Evolutionary conservation across 306 rosid species (phyloP), one percentile per base, ranked within the genome.

Genomic region (Dicorynia guianensis): DNA sequence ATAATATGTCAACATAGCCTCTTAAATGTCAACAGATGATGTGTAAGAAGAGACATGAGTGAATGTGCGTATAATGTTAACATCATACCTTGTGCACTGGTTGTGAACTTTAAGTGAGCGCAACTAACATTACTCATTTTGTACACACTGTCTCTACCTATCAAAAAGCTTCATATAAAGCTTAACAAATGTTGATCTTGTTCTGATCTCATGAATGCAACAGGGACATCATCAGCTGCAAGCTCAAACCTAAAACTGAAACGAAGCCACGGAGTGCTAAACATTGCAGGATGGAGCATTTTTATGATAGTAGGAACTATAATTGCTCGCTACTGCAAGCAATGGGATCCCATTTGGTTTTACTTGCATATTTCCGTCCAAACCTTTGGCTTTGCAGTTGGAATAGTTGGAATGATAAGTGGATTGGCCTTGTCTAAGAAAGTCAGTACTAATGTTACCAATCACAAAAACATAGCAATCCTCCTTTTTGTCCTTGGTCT

Each of bases 281-380:
- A 72, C 49, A 60, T 77, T 6, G 48, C 14, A 8, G 78, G 79
- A 59, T 77, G 82, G 82, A 72, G 79, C 69, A 54, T 71, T 50
- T 33, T 59, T 7, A 66, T 77, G 79, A 71, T 76, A 30, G 66
- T 77, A 49, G 85, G 82, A 71, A 50, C 75, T 17, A 49, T 77
- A 42, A 52, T 72, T 50, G 75, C 56, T 8, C 61, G 85, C 5
- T 54, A 76, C 59, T 82, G 55, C 56, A 82, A 72, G 67, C 54
- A 82, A 8, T 58, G 79, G 82, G 82, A 82, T 49, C 79, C 85
- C 25, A 53, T 42, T 72, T 76, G 85, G 85, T 76, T 82, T 72
- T 82, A 82, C 60, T 11, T 82, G 18, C 82, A 82, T n/a, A 19
- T 55, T 72, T 82, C 79, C 8, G 19, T 82, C 34, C 85, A 82